phyloP scores from a whole-genome alignment of 2,329 filamentous ascomycete genomes.

The Fusarium sp. region DNA sequence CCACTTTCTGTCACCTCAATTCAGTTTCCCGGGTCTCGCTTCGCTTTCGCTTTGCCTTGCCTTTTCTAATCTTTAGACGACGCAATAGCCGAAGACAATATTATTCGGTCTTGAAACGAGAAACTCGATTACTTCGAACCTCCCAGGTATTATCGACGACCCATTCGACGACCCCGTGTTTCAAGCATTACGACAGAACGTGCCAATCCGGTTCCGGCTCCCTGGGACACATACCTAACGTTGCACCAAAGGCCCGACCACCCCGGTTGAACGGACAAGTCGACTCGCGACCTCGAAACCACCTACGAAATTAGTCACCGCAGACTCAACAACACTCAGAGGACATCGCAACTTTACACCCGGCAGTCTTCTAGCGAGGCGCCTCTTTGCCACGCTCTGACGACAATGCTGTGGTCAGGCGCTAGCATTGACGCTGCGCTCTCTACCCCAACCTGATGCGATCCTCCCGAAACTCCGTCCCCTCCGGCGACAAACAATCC shows the following conservation, averaged over 20 bases:
- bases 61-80: constrained; percentile 15
- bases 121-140: not conserved
- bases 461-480: constrained; percentile 31
- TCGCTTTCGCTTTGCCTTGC: constrained; percentile 11
- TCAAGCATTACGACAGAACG: not conserved
- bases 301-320: not conserved
- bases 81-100: constrained; percentile 9
- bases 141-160: not conserved
- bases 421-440: constrained; percentile 42
- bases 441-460: constrained; percentile 40
- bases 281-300: not conserved
- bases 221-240: constrained; percentile 21
- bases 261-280: constrained; percentile 20
- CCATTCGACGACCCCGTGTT: not conserved
- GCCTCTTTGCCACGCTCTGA: constrained; percentile 35
- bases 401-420: constrained; percentile 44
- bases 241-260: constrained; percentile 24
- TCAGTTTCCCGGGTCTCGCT: constrained; percentile 15
- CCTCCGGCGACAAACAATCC: constrained; percentile 27
- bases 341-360: not conserved
- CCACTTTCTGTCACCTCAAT: constrained; percentile 26
- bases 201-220: constrained; percentile 11
- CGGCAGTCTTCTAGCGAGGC: constrained; percentile 37
- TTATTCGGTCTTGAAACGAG: not conserved
- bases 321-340: not conserved